Conservation (phyloP, 495 filamentous ascomycete species). For the Neurospora sp. region DNA sequence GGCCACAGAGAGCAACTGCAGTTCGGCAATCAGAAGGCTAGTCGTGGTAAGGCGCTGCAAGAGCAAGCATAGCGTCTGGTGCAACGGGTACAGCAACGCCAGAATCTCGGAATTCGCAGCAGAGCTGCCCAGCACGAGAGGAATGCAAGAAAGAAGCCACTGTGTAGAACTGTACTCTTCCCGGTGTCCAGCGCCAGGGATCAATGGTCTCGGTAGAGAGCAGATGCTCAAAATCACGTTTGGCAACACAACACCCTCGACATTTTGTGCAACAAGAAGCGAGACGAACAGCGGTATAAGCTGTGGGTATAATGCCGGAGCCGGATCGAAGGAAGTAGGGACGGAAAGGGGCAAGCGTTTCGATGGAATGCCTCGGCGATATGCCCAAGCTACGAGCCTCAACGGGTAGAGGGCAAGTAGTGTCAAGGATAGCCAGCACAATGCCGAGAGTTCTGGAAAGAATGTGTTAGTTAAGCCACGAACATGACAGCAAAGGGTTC, state of each 20-base stretch:
- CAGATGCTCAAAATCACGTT: conserved; percentile 76
- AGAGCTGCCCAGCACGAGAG: conserved; percentile 24
- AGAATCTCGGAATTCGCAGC: conserved; percentile 44
- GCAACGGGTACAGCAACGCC: conserved; percentile 69
- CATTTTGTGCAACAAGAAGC: conserved; percentile 55
- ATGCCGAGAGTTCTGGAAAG: conserved; percentile 20
- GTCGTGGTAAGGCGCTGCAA: conserved; percentile 76
- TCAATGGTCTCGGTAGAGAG: conserved; percentile 59
- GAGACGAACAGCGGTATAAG: conserved; percentile 69
- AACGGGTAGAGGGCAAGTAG: conserved; percentile 37
- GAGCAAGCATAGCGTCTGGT: conserved; percentile 66
- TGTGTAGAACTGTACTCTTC: conserved; percentile 53
- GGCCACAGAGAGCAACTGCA: conserved; percentile 73
- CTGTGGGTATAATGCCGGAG: conserved; percentile 79
- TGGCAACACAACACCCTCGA: conserved; percentile 49
- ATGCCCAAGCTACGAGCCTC: conserved; percentile 33
- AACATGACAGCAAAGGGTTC: no score
- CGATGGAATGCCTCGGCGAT: conserved; percentile 24
- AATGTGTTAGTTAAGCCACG: neutral
- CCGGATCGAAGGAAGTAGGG: conserved; percentile 75
- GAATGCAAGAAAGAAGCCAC: conserved; percentile 61
- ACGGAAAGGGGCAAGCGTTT: conserved; percentile 38
- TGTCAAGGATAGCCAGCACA: conserved; percentile 8
- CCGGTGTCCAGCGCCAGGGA: conserved; percentile 49
- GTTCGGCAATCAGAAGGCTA: conserved; percentile 73